Evolutionary conservation across 2,329 filamentous ascomycete species (phyloP).

Genomic region (Ascochyta koolunga): DNA sequence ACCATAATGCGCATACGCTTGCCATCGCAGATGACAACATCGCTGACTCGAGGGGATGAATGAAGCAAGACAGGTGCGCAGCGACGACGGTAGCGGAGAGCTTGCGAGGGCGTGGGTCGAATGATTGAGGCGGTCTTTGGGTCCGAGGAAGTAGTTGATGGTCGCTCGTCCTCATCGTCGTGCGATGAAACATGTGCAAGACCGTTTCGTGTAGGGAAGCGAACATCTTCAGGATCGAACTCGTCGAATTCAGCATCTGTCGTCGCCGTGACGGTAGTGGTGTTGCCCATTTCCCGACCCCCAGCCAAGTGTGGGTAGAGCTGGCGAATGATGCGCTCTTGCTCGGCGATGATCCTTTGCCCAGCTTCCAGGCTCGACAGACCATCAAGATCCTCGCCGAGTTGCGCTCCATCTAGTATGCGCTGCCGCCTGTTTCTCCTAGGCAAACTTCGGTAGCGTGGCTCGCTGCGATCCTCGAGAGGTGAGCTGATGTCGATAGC

Average conservation of each 20-base stretch:
- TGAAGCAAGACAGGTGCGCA: slow-evolving; percentile 55
- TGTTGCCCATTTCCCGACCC: slow-evolving; percentile 11
- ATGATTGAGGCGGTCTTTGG: slow-evolving; percentile 42
- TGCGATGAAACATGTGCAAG: slow-evolving; percentile 25
- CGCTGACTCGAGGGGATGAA: slow-evolving; percentile 53
- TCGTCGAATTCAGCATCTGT: slow-evolving; percentile 45
- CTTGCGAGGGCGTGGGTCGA: slow-evolving; percentile 43
- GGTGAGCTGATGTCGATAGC: slow-evolving; percentile 74
- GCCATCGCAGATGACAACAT: slow-evolving; percentile 52
- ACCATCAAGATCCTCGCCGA: slow-evolving; percentile 42
- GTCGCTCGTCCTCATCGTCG: slow-evolving; percentile 30
- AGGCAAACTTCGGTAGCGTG: slow-evolving; percentile 55
- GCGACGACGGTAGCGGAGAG: slow-evolving; percentile 54
- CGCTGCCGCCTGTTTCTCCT: slow-evolving; percentile 49
- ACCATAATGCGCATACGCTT: slow-evolving; percentile 53
- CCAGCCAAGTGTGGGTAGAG: slow-evolving; percentile 53
- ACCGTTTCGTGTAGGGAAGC: slow-evolving; percentile 36
- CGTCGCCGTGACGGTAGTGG: slow-evolving; percentile 19
- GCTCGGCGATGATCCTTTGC: slow-evolving; percentile 53
- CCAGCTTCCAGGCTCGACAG: slow-evolving; percentile 39
- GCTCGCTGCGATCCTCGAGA: slow-evolving; percentile 68
- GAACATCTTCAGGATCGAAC: slow-evolving; percentile 47
- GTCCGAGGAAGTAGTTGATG: slow-evolving; percentile 29
- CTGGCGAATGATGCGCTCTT: slow-evolving; percentile 55
- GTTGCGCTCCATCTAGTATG: slow-evolving; percentile 38